Evolutionary conservation across 352 stramenopile genomes (phyloP).

Genomic region (Globisporangium sylvaticum): DNA sequence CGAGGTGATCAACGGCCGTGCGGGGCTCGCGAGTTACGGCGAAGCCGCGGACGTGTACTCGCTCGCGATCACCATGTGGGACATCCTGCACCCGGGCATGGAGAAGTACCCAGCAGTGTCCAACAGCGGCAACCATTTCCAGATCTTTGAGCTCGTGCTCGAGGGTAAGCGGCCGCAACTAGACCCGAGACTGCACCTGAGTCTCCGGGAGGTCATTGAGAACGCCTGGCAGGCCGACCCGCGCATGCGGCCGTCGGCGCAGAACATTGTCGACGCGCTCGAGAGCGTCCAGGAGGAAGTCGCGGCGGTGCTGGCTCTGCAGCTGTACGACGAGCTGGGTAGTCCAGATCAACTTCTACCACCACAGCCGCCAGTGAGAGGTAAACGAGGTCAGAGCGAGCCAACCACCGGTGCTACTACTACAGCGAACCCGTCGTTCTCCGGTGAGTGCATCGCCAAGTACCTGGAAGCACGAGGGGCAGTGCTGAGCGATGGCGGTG

Average conservation of each 20-base stretch:
- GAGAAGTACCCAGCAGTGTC: constrained; percentile 38
- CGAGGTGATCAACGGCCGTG: constrained; percentile 55
- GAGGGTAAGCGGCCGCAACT: constrained; percentile 39
- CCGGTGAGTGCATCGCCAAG: constrained; percentile 20
- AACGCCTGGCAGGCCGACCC: constrained; percentile 50
- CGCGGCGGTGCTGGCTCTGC: constrained; percentile 32
- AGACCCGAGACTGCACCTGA: constrained; percentile 24
- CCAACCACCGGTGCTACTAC: neutral
- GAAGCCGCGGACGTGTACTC: constrained; percentile 72
- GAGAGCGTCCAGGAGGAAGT: constrained; percentile 69
- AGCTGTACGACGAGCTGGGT: constrained; percentile 44
- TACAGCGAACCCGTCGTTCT: constrained; percentile 17
- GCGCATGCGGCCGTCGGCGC: constrained; percentile 37
- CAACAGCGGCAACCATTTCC: constrained; percentile 34
- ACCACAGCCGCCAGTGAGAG: neutral
- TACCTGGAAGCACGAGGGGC: constrained; percentile 29
- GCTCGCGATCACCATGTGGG: constrained; percentile 58
- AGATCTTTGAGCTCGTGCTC: constrained; percentile 47
- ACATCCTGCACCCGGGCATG: constrained; percentile 49
- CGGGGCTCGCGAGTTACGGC: constrained; percentile 44
- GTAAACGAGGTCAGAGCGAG: neutral
- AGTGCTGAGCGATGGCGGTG: constrained; percentile 12
- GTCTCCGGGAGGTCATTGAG: constrained; percentile 51
- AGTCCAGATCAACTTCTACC: neutral
- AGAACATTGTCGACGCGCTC: constrained; percentile 41